phyloP scores from a whole-genome alignment of 2,329 filamentous ascomycete species.

The Sclerotinia minor region DNA sequence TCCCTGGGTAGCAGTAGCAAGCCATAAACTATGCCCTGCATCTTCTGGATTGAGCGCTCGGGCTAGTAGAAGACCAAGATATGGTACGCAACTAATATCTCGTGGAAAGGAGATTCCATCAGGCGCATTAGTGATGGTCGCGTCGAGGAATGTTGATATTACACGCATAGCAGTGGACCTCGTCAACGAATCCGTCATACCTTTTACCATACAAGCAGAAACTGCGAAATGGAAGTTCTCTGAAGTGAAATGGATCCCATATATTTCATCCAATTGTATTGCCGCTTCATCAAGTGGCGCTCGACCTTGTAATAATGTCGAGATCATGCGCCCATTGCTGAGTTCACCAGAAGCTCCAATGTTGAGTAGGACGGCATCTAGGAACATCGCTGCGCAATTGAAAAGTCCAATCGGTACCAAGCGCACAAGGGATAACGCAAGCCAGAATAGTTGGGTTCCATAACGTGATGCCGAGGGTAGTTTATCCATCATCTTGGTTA shows the following conservation, averaged over 20 bases:
- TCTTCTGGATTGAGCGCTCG: slow-evolving; percentile 59
- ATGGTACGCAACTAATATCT: slow-evolving; percentile 48
- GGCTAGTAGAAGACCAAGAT: slow-evolving; percentile 60
- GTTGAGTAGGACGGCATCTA: slow-evolving; percentile 64
- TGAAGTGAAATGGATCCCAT: slow-evolving; percentile 63
- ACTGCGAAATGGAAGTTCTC: slow-evolving; percentile 69
- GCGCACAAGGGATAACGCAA: slow-evolving; percentile 65
- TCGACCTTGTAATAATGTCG: slow-evolving; percentile 61
- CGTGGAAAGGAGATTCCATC: slow-evolving; percentile 35
- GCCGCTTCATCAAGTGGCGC: slow-evolving; percentile 62
- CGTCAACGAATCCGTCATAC: slow-evolving; percentile 62
- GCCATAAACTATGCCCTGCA: slow-evolving; percentile 62
- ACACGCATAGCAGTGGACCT: slow-evolving; percentile 60
- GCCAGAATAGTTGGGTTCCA: slow-evolving; percentile 68
- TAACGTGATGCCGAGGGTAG: slow-evolving; percentile 66
- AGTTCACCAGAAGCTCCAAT: slow-evolving; percentile 62
- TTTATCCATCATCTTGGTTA: slow-evolving; percentile 72
- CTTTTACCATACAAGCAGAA: slow-evolving; percentile 63
- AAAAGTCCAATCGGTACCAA: slow-evolving; percentile 63
- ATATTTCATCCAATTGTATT: slow-evolving; percentile 61
- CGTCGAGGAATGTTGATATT: slow-evolving; percentile 61
- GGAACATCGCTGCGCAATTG: slow-evolving; percentile 64
- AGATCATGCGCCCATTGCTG: slow-evolving; percentile 58
- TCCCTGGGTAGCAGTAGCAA: slow-evolving; percentile 45
- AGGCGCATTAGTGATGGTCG: slow-evolving; percentile 44